Base-by-base conservation (phyloP, 1,139 yeast genomes). In the Torulaspora pretoriensis region DNA sequence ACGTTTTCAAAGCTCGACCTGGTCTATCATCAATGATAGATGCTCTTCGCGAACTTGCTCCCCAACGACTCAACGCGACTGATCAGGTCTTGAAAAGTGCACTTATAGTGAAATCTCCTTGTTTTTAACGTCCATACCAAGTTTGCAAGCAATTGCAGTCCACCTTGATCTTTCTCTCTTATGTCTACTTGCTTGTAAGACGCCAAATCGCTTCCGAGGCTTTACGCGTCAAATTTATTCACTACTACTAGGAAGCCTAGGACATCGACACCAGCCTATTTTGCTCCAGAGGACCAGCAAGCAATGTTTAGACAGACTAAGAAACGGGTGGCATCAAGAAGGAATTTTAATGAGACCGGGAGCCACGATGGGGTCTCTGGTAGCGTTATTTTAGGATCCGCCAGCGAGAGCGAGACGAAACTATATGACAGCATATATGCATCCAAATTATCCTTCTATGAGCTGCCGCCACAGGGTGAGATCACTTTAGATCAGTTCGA, bases 401-500 rank as follows among this genome's bases (percentile, higher is more conserved):
- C 54, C 4, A 42, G 50, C 27, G 59, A 56, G 34, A 60, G 59
- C 6, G 65, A 63, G 32, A 59, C 55, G 26, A 51, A 56, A 10
- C 59, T 64, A 27, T 57, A 65, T 39, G 60, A 53, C 14, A 51
- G 44, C 30, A 55, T 64, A 25, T 65, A 67, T 48, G 56, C 59
- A 34, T 53, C 67, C 7, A 67, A 64, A 43, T 46, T 68, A 19
- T 58, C 71, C 2, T 65, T 90, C 59, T 92, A 92, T 65, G 76
- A 73, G 35, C 54, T 70, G 3, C 94, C 96, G 6, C 97, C 97
- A 0, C 66, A 74, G 29, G 81, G 82, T 28, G 97, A 92, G 65
- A 80, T 92, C 59, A 88, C 97, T 0, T 64, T 92, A 30, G 97
- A 90, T 53, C 86, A 92, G 61, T 94, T 92, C 64, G 98, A 92